Evolutionary conservation across 2,329 filamentous ascomycete species (phyloP).

Genomic region (Cytospora schulzeri): DNA sequence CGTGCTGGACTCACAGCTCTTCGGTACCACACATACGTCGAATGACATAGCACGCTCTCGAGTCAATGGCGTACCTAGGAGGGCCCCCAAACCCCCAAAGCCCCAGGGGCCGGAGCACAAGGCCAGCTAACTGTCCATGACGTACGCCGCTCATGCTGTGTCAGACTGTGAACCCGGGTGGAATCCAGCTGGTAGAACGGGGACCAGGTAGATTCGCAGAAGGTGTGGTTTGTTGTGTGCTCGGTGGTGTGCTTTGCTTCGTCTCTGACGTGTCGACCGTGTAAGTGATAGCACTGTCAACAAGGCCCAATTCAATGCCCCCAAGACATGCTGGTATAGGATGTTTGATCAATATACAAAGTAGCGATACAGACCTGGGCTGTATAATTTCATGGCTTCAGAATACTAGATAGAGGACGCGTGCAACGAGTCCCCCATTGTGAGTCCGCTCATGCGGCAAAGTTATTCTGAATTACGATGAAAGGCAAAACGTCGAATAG

Average conservation of each 20-base stretch:
- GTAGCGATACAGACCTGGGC: no score
- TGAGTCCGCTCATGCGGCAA: no score
- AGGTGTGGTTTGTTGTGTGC: neutral
- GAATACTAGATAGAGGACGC: no score
- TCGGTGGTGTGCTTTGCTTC: neutral
- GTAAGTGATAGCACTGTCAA: neutral
- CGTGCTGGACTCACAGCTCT: neutral
- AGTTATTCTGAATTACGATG: neutral
- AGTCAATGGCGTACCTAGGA: neutral
- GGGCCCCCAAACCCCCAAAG: neutral
- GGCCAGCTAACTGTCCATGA: neutral
- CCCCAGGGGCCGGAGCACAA: neutral
- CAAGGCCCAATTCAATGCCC: no score
- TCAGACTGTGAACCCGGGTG: neutral
- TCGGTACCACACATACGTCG: neutral
- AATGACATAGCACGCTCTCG: neutral
- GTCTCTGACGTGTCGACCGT: neutral
- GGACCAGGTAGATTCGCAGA: neutral
- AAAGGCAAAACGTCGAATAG: neutral
- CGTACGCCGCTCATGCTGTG: neutral
- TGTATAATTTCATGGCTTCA: no score
- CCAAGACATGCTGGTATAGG: no score
- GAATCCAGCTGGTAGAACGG: neutral
- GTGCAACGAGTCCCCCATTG: no score
- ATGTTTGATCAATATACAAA: no score